phyloP scores from a whole-genome alignment of 2,329 filamentous ascomycete species.

The Stemphylium beticola region DNA sequence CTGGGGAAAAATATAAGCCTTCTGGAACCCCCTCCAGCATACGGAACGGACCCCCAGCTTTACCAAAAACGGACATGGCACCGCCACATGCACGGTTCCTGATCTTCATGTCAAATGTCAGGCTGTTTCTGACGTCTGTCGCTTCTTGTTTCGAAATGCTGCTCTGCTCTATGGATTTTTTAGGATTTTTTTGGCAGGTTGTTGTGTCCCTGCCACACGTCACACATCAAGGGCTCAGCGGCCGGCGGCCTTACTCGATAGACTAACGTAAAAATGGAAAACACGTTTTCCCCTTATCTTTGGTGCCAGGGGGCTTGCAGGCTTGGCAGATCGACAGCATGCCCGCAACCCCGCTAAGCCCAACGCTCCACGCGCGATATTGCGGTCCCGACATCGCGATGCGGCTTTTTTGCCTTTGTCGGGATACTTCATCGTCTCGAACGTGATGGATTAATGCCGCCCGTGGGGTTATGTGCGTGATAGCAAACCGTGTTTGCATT shows the following conservation, averaged over 20 bases:
- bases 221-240: conserved; percentile 15
- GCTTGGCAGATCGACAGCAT: conserved; percentile 32
- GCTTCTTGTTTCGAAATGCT: background rate
- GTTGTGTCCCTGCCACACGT: conserved; percentile 19
- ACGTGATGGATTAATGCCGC: conserved; percentile 18
- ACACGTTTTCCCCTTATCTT: conserved; percentile 35
- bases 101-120: conserved; percentile 10
- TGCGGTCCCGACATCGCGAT: conserved; percentile 41
- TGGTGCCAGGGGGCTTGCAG: conserved; percentile 23
- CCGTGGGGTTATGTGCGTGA: conserved; percentile 33
- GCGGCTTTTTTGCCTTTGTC: conserved; percentile 31
- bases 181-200: background rate
- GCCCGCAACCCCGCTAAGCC: conserved; percentile 29
- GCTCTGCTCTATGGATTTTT: background rate
- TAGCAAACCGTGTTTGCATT: conserved; percentile 16
- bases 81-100: conserved; percentile 31
- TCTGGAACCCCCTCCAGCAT: conserved; percentile 28
- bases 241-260: conserved; percentile 41
- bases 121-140: background rate
- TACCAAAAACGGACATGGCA: conserved; percentile 34
- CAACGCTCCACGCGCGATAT: conserved; percentile 33
- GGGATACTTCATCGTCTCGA: conserved; percentile 10
- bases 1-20: conserved; percentile 34
- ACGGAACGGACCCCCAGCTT: conserved; percentile 28
- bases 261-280: conserved; percentile 32